Evolutionary conservation across 192 early-diverging fungal genomes (phyloP).

Genomic region (Rhizophlyctis rosea): DNA sequence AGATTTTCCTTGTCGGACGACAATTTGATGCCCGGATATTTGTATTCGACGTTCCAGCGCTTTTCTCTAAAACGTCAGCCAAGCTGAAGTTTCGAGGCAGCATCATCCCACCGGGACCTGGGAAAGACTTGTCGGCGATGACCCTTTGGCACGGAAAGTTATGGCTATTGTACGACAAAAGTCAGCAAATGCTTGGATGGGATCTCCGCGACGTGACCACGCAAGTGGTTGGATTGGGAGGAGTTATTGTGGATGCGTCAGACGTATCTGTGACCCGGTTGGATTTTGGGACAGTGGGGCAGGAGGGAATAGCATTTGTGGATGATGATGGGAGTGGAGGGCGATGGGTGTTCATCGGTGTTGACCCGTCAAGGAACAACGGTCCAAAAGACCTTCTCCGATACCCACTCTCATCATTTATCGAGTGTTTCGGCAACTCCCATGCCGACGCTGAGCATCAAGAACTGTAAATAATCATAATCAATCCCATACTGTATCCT

Average conservation of each 20-base stretch:
- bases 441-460: not conserved
- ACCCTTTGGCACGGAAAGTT: slow-evolving; percentile 14
- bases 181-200: slow-evolving; percentile 3
- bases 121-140: slow-evolving; percentile 19
- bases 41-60: slow-evolving; percentile 7
- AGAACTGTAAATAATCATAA: not conserved
- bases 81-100: slow-evolving; percentile 8
- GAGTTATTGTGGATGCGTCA: not conserved
- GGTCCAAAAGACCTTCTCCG: slow-evolving; percentile 15
- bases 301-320: slow-evolving; percentile 24
- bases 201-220: not conserved
- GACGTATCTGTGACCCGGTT: not conserved
- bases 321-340: slow-evolving; percentile 11
- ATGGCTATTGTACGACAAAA: slow-evolving; percentile 26
- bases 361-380: slow-evolving; percentile 26
- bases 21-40: slow-evolving; percentile 27
- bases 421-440: slow-evolving; percentile 9
- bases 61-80: not conserved
- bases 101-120: slow-evolving; percentile 22
- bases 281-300: slow-evolving; percentile 8
- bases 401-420: slow-evolving; percentile 14
- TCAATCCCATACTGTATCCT: not conserved
- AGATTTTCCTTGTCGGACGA: slow-evolving; percentile 22
- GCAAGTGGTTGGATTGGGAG: not conserved
- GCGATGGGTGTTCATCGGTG: slow-evolving; percentile 23